Evolutionary conservation across 75 land plant species (phyloP), one percentile per base, ranked within the genome.

Genomic region (Selaginella tamariscina): DNA sequence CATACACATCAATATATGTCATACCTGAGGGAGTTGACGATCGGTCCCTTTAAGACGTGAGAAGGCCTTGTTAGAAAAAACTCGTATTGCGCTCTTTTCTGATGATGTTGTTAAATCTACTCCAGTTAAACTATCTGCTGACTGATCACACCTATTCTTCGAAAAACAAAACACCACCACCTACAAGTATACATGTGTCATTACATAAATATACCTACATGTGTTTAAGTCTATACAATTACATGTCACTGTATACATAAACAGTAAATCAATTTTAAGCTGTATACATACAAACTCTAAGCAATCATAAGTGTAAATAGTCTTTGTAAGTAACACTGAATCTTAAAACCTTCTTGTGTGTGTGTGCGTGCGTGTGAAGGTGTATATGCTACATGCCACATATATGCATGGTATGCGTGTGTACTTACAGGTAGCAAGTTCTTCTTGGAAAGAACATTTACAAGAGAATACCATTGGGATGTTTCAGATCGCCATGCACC

Each of bases 91-190:
- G 78, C 87, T 84, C 76, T 95, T 91, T 67, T 95, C 99, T 31
- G 83, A 76, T 70, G 77, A 75, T 64, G 70, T 82, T 32, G 99
- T 91, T 24, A 91, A 82, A 72, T 95, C 93, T 31, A 68, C 73
- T 13, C 78, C 74, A 20, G 77, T 67, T 67, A 95, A 65, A 56
- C 70, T 82, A 65, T 95, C 89, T 49, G 93, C 97, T 70, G 93
- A 84, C 72, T 84, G 91, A 73, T 95, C 99, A 81, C 97, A 91
- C 0, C 92, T 83, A 66, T 82, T 82, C 80, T 91, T 95, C 65
- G 99, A 95, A 70, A 95, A 95, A 64, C 99, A 88, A 73, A 95
- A 95, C 55, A 95, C 87, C 55, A 95, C 85, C 68, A 86, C 97
- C 99, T 95, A 71, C n/a, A n/a, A n/a, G n/a, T n/a, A n/a, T n/a